Evolutionary conservation across 1,284 basidiomycete genomes (phyloP), one percentile per base, ranked within the genome.

Genomic region (Cryptococcus sp.): DNA sequence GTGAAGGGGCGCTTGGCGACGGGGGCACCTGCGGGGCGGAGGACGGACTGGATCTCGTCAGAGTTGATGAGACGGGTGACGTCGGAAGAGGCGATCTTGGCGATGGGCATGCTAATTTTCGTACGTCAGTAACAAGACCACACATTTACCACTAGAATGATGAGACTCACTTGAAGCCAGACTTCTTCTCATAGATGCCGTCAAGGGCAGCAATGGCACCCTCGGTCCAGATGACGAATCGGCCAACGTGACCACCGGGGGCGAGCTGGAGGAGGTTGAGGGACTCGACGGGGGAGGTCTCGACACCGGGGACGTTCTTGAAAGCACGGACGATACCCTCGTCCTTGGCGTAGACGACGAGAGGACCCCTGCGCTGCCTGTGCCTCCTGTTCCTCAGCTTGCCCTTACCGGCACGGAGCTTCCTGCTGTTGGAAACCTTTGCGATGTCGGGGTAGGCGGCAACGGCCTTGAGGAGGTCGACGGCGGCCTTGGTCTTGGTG

Each of bases 221-320:
- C 84, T 97, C 91, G 62, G 96, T 99, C 95, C 95, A 99, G 85
- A 99, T 96, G 80, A 97, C 85, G 83, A 99, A 99, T 67, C 96
- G 91, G 65, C 96, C 96, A 65, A 99, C 87, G 81, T 99, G 96
- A 71, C 96, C 96, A 87, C 96, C 96, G 57, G 96, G 96, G 40
- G 96, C 96, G 79, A 99, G 91, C 83, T 98, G 94, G 78, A 99
- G 91, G 73, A 99, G 86, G 84, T 99, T 99, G 73, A 99, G 85
- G 63, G 91, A 84, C 80, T 88, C 87, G 71, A 99, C 96, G 79
- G 91, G 94, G 82, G 91, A 92, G 64, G 96, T 83, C 84, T 99
- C 96, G 70, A 99, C 95, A 83, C 96, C 96, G 65, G 96, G 96
- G 69, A 99, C 81, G 85, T 99, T 99, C 79, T 94, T 88, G 91